These are phyloP conservation scores for Phytophthora sojae DNA, from an alignment of 352 stramenopile genomes.

Conservation along the genomic window DNA sequence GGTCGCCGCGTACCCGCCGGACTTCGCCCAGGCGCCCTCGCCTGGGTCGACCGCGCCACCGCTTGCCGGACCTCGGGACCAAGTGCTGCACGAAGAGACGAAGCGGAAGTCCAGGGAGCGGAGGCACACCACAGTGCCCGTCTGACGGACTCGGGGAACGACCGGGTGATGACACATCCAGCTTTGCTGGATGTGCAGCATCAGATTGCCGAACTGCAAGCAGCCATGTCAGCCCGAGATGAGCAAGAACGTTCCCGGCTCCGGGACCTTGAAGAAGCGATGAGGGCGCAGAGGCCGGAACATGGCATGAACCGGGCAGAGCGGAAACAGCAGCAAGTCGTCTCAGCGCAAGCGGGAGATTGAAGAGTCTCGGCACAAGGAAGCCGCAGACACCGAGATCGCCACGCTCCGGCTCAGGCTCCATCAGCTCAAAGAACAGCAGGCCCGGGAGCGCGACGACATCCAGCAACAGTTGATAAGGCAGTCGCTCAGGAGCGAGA, in stretches of 20 bases:
- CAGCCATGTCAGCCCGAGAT: neutral
- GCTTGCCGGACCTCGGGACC: neutral
- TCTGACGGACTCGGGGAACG: neutral
- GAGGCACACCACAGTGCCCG: neutral
- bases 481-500: neutral
- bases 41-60: neutral
- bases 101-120: neutral
- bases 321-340: neutral
- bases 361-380: neutral
- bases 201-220: neutral
- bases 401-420: neutral
- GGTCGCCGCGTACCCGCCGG: neutral
- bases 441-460: neutral
- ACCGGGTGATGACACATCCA: neutral
- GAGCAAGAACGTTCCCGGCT: neutral
- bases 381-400: neutral
- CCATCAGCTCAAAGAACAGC: neutral
- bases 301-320: neutral
- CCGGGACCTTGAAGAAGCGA: neutral
- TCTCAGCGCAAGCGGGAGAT: neutral
- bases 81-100: neutral
- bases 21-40: neutral
- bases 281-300: neutral
- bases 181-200: neutral
- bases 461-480: neutral